These are phyloP conservation scores for Candida oleophila DNA, from an alignment of 805 yeast species.

Conservation along the genomic window DNA sequence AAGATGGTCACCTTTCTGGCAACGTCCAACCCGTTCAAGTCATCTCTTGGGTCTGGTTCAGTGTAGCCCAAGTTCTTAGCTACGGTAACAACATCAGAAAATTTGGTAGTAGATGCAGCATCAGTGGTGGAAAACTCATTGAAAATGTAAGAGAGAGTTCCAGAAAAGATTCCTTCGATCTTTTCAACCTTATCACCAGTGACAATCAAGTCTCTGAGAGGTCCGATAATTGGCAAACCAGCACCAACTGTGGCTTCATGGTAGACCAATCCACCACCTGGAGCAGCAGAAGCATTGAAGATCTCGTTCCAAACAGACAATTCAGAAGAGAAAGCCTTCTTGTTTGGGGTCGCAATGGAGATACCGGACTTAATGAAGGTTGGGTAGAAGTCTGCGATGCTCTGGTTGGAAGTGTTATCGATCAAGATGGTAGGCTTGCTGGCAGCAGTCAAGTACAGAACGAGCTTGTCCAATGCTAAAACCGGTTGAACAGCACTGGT, in stretches of 20 bases:
- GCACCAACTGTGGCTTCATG: conserved; percentile 99
- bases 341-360: conserved; percentile 97
- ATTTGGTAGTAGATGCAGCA: conserved; percentile 58
- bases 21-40: conserved; percentile 94
- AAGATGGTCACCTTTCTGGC: conserved; percentile 97
- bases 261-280: conserved; percentile 73
- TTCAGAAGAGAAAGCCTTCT: conserved; percentile 90
- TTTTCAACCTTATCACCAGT: conserved; percentile 93
- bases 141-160: conserved; percentile 92
- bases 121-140: conserved; percentile 81
- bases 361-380: conserved; percentile 71
- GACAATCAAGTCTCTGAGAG: conserved; percentile 80
- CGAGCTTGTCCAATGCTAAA: conserved; percentile 56
- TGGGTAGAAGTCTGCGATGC: conserved; percentile 77
- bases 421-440: conserved; percentile 78
- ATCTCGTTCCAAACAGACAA: conserved; percentile 74
- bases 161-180: conserved; percentile 95
- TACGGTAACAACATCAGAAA: conserved; percentile 83
- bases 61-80: conserved; percentile 95
- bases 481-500: conserved; percentile 48
- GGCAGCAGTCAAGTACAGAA: conserved; percentile 62
- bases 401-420: conserved; percentile 89
- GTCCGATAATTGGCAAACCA: conserved; percentile 89
- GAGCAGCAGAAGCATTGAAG: conserved; percentile 52
- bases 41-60: conserved; percentile 99